Evolutionary conservation across 2,329 filamentous ascomycete genomes (phyloP).

Genomic region (Aspergillus vadensis): DNA sequence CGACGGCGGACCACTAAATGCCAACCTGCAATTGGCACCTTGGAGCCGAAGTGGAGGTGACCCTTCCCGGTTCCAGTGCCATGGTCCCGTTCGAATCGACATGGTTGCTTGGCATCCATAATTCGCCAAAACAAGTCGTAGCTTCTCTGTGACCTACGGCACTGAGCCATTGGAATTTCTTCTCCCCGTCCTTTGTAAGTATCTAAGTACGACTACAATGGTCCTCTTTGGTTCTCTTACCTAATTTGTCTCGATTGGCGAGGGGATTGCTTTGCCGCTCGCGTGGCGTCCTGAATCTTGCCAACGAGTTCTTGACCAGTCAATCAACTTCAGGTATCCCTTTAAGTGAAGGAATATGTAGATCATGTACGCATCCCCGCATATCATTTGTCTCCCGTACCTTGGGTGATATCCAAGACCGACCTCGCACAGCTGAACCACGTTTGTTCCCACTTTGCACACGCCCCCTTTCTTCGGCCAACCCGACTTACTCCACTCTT

Average conservation of each 20-base stretch:
- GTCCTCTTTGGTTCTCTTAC: neutral
- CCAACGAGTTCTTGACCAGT: neutral
- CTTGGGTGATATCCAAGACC: neutral
- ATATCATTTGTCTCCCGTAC: neutral
- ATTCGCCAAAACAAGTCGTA: neutral
- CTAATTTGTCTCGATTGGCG: neutral
- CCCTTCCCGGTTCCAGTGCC: conserved; percentile 1
- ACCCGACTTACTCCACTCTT: conserved; percentile 9
- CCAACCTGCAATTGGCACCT: conserved; percentile 4
- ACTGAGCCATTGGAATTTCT: neutral
- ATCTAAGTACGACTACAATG: neutral
- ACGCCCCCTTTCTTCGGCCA: conserved; percentile 6
- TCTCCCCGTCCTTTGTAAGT: neutral
- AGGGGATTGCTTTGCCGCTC: neutral
- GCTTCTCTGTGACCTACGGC: neutral
- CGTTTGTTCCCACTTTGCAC: neutral
- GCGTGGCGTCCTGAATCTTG: neutral
- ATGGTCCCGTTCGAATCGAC: neutral
- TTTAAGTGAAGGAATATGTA: neutral
- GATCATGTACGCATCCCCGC: neutral
- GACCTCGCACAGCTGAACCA: conserved; percentile 8
- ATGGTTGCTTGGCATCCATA: conserved; percentile 11
- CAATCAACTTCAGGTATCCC: neutral
- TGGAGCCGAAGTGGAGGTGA: conserved; percentile 8
- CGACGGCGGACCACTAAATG: conserved; percentile 10